phyloP scores from a whole-genome alignment of 176 grass and related monocot species.

The Cenchrus americanus region DNA sequence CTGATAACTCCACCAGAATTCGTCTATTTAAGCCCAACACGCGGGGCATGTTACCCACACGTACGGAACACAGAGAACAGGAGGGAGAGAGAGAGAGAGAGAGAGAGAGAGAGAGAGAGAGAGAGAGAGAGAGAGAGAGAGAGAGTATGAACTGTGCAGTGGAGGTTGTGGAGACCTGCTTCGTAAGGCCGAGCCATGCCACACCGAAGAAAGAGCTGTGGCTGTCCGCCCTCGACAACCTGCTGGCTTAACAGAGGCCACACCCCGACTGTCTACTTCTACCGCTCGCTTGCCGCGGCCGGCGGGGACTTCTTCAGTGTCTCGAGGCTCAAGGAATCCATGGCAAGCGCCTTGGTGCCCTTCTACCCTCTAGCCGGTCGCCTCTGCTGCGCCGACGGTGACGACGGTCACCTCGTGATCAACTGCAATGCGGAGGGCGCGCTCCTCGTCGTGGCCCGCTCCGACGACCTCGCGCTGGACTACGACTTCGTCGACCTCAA shows the following conservation, averaged over 20 bases:
- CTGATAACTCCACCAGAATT: too few species aligned
- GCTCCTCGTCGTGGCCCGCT: neutral
- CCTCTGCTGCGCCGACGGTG: neutral
- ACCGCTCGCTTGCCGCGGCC: neutral
- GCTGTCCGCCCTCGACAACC: neutral
- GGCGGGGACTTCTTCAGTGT: neutral
- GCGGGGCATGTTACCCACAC: too few species aligned
- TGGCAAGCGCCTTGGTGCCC: neutral
- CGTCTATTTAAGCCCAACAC: too few species aligned
- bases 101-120: too few species aligned
- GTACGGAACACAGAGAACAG: too few species aligned
- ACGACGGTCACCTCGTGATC: neutral
- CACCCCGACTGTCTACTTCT: neutral
- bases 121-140: too few species aligned
- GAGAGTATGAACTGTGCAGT: neutral
- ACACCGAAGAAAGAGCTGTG: neutral
- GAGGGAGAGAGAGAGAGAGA: too few species aligned
- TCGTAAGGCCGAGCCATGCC: neutral
- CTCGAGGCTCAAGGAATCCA: neutral
- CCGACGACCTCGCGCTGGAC: conserved; percentile 1
- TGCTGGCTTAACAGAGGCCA: neutral
- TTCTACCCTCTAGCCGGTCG: neutral
- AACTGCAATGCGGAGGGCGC: neutral
- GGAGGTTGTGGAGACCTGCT: neutral
- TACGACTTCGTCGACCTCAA: conserved; percentile 19